phyloP scores from a whole-genome alignment of 2,329 filamentous ascomycete genomes.

The Neopestalotiopsis sp. region DNA sequence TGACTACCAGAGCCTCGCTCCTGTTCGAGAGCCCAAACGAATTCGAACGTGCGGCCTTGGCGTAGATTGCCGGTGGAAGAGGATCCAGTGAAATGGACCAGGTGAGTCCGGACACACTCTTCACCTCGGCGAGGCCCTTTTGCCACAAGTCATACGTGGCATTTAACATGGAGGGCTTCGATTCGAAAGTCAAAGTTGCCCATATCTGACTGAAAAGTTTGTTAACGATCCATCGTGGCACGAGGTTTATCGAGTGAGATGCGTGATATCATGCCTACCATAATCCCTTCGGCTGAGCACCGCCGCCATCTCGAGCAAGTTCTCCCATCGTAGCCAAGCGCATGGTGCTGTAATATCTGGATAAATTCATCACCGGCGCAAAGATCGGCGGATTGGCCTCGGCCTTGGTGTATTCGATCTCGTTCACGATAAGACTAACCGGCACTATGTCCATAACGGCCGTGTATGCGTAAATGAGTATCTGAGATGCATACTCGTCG shows the following conservation, averaged over 20 bases:
- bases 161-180: slow-evolving; percentile 14
- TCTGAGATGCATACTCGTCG: slow-evolving; percentile 23
- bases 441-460: neutral
- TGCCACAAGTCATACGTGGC: slow-evolving; percentile 20
- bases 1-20: slow-evolving; percentile 18
- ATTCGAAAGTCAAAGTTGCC: slow-evolving; percentile 16
- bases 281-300: slow-evolving; percentile 12
- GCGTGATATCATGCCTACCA: slow-evolving; percentile 21
- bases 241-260: slow-evolving; percentile 2
- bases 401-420: slow-evolving; percentile 23
- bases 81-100: slow-evolving; percentile 26
- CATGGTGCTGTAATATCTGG: slow-evolving; percentile 9
- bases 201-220: neutral
- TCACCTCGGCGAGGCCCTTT: slow-evolving; percentile 15
- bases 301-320: slow-evolving; percentile 15
- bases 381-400: slow-evolving; percentile 18
- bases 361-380: neutral
- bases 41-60: slow-evolving; percentile 12
- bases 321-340: slow-evolving; percentile 16
- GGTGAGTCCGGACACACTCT: slow-evolving; percentile 18
- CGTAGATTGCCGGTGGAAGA: slow-evolving; percentile 25
- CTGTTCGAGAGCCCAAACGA: slow-evolving; percentile 21
- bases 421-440: slow-evolving; percentile 16
- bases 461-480: slow-evolving; percentile 18
- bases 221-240: neutral